Conservation (phyloP, 306 rosid species). For the Ormosia semicastrata region DNA sequence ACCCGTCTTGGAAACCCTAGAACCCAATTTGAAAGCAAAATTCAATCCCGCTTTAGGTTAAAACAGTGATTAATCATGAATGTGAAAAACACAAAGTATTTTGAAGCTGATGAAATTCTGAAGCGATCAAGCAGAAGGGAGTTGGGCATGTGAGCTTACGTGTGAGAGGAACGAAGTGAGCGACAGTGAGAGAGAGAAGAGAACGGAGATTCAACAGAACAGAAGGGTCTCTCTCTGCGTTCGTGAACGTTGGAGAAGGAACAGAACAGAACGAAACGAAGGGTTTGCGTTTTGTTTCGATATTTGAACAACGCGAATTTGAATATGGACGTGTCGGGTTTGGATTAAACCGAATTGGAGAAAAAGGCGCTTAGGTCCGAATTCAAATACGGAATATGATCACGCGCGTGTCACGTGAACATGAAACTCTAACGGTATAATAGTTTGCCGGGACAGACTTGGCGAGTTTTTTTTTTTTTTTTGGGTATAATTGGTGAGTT, state of each 20-base stretch:
- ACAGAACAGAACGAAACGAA: neutral
- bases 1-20: slow-evolving; percentile 27
- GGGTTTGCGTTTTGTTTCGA: slow-evolving; percentile 12
- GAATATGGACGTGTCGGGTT: slow-evolving; percentile 41
- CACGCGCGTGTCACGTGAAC: slow-evolving; percentile 48
- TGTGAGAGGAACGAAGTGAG: slow-evolving; percentile 19
- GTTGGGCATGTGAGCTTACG: slow-evolving; percentile 13
- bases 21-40: neutral
- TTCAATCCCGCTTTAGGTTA: neutral
- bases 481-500: neutral
- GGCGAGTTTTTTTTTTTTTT: neutral
- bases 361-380: slow-evolving; percentile 53
- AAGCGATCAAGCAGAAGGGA: neutral
- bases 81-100: neutral
- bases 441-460: neutral
- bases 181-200: slow-evolving; percentile 16
- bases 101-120: neutral
- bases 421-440: slow-evolving; percentile 31
- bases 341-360: slow-evolving; percentile 44
- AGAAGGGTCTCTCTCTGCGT: neutral
- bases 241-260: neutral
- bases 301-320: slow-evolving; percentile 33
- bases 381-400: slow-evolving; percentile 50
- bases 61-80: neutral
- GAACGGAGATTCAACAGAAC: neutral